These are phyloP conservation scores for Talaromyces nanjingensis DNA, from an alignment of 495 filamentous ascomycete genomes.

Conservation along the genomic window DNA sequence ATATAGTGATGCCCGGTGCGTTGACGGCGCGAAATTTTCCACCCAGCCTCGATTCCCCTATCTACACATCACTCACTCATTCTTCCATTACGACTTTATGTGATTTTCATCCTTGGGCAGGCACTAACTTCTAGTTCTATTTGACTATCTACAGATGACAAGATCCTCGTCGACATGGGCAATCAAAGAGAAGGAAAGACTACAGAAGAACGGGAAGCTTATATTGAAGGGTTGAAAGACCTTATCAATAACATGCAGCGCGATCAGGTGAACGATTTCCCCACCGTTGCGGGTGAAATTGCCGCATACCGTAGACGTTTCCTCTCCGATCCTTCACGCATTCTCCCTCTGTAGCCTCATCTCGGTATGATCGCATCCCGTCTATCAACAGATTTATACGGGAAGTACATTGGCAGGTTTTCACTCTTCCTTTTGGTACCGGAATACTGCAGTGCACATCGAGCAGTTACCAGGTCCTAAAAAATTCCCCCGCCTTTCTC, in stretches of 20 bases:
- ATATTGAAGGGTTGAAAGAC: constrained; percentile 65
- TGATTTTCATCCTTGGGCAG: constrained; percentile 23
- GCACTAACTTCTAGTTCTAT: constrained; percentile 55
- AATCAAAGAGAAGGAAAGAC: constrained; percentile 61
- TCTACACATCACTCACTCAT: background rate
- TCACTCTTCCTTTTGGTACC: background rate
- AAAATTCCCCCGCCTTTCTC: background rate
- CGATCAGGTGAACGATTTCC: constrained; percentile 72
- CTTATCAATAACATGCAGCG: constrained; percentile 69
- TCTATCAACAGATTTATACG: background rate
- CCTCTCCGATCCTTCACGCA: constrained; percentile 46
- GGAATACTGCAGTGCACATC: background rate
- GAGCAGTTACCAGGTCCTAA: background rate
- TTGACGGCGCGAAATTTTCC: constrained; percentile 37
- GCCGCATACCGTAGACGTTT: constrained; percentile 71
- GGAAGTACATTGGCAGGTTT: background rate
- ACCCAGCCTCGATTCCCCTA: constrained; percentile 19
- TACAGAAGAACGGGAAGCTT: constrained; percentile 62
- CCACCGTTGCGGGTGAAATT: constrained; percentile 73
- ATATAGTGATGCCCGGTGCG: constrained; percentile 77
- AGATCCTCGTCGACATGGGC: constrained; percentile 77
- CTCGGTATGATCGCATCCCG: constrained; percentile 1
- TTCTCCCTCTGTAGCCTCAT: constrained; percentile 38
- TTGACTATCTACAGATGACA: constrained; percentile 63
- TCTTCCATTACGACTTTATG: constrained; percentile 10